Base-by-base conservation (phyloP, 495 filamentous ascomycete genomes). In the Penicillium soppii region DNA sequence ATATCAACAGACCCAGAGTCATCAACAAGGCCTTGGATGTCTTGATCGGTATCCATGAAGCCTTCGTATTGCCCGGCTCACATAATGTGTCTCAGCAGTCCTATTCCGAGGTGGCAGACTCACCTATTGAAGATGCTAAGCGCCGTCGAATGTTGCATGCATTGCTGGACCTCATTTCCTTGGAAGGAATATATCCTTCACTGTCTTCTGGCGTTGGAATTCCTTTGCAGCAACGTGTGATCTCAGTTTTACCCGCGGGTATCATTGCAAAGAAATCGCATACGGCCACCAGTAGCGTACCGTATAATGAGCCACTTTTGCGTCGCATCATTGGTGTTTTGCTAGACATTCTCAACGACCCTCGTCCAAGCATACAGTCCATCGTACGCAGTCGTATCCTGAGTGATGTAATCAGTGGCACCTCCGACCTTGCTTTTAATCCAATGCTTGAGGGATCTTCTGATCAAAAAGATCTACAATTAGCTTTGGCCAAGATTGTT, bases 101-200 rank as follows among this genome's bases (percentile, higher is more conserved):
- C 2, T 10, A 17, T 8, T 23, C 21, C 7, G 52, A 42, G 10
- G 21, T 32, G 25, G 66, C 67, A 33, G 66, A 73, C 62, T 23
- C 57, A 1, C 58, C 54, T 29, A 52, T 71, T 22, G 70, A 76
- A 57, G 71, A 75, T 62, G 71, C 72, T 15, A 75, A 66, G 56
- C 67, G 69, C 16, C 74, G 75, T 21, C 72, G 77, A 19, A 60
- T 70, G n/a, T 51, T 81, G 2, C 70, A 74, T 65, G 73, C 73
- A 6, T 63, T 83, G 13, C 63, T 82, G 12, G 80, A 83, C 47
- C 54, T 83, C 35, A 69, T 82, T 22, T 77, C 78, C 0, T 52
- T 83, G 1, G 80, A 83, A 54, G 80, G 80, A 8, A 74, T 83
- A 26, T 82, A 83, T 47, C 80, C 80, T 12, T 80, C 72, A 0